These are phyloP conservation scores for Calendula officinalis DNA, from an alignment of 129 eudicot genomes.

Conservation along the genomic window DNA sequence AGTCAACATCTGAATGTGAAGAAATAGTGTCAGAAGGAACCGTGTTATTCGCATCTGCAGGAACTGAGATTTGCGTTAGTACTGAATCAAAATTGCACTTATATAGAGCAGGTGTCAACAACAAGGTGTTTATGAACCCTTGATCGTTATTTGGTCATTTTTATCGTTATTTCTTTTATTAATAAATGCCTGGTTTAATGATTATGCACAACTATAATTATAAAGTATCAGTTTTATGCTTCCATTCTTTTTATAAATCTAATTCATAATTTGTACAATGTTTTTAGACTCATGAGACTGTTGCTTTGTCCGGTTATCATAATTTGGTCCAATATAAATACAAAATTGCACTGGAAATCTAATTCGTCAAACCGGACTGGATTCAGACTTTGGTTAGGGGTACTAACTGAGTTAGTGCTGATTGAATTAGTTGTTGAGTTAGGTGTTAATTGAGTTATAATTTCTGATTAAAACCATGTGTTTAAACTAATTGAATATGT, in stretches of 20 bases:
- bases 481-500: no score
- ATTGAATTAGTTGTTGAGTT: no score
- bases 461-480: no score
- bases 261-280: no score
- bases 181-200: background rate
- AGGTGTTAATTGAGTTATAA: no score
- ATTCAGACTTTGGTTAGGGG: no score
- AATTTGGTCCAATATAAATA: no score
- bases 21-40: conserved; percentile 49
- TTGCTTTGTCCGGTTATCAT: no score
- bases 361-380: no score
- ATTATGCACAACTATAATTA: conserved; percentile 7
- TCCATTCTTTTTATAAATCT: background rate
- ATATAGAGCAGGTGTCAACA: conserved; percentile 72
- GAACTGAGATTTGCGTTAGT: conserved; percentile 33
- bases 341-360: no score
- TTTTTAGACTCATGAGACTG: no score
- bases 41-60: conserved; percentile 64
- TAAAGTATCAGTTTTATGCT: background rate
- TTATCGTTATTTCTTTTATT: conserved; percentile 1
- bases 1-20: conserved; percentile 17
- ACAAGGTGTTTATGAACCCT: conserved; percentile 40
- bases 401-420: no score
- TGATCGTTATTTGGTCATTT: background rate
- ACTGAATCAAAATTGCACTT: conserved; percentile 39